Conservation (phyloP, 208 protist genomes). For the Acanthamoeba culbertsoni region DNA sequence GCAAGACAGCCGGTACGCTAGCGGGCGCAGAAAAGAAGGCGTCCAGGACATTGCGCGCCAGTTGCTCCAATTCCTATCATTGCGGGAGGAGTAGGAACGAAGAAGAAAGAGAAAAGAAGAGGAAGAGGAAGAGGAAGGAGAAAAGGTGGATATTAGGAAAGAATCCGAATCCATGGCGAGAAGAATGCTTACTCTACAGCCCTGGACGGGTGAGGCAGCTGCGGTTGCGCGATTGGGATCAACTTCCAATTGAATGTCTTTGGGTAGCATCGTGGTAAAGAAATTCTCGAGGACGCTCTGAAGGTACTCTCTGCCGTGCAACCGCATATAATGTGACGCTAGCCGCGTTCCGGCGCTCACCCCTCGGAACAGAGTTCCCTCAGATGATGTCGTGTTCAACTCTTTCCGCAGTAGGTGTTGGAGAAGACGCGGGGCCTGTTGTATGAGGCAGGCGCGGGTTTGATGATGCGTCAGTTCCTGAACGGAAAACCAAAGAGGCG, state of each 20-base stretch:
- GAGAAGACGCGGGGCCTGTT: neutral
- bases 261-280: neutral
- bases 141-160: neutral
- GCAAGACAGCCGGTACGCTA: neutral
- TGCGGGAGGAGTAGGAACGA: neutral
- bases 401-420: neutral
- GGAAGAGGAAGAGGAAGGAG: neutral
- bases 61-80: neutral
- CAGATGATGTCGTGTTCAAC: neutral
- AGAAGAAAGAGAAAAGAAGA: neutral
- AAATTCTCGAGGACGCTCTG: neutral
- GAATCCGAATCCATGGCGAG: too few species aligned
- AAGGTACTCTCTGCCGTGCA: neutral
- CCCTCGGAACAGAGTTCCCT: constrained; percentile 30
- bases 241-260: neutral
- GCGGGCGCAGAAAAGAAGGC: neutral
- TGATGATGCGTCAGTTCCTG: too few species aligned
- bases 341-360: constrained; percentile 3
- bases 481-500: neutral
- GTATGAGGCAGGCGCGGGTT: neutral
- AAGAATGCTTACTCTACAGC: too few species aligned
- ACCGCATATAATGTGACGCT: constrained; percentile 12
- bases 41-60: neutral
- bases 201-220: too few species aligned
- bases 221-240: constrained; percentile 35